phyloP scores from a whole-genome alignment of 106 monocot genomes.

The Dactylorhiza incarnata region DNA sequence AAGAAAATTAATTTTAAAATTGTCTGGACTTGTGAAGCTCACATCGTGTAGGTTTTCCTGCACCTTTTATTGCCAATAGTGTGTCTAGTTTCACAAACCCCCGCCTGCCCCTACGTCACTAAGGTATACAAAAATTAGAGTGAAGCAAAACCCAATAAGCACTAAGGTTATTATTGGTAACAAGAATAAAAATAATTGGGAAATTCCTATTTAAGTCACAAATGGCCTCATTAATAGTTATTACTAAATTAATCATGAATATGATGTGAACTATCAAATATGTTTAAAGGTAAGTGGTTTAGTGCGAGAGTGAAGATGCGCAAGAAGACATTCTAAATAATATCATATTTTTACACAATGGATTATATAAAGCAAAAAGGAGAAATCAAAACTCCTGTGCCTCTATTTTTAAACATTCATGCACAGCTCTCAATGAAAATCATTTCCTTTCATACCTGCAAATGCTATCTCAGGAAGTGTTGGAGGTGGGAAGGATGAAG shows the following conservation, averaged over 20 bases:
- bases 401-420: not conserved
- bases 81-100: too few relatives aligned
- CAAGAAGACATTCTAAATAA: not conserved
- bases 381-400: not conserved
- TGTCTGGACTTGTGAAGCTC: too few relatives aligned
- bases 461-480: conserved; percentile 93
- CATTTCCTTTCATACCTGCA: conserved; percentile 52
- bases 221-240: not conserved
- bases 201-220: not conserved
- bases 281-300: not conserved
- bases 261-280: not conserved
- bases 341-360: not conserved
- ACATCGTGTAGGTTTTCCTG: too few relatives aligned
- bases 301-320: not conserved
- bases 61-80: too few relatives aligned
- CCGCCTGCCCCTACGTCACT: too few relatives aligned
- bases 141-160: not conserved
- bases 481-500: conserved; percentile 81
- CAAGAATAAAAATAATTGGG: not conserved
- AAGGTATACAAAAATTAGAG: not conserved
- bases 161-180: not conserved
- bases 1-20: too few relatives aligned
- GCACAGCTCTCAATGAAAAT: not conserved
- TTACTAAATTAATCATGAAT: not conserved
- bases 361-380: not conserved